phyloP scores from a whole-genome alignment of 2,329 filamentous ascomycete genomes.

The Metarhizium sp. region DNA sequence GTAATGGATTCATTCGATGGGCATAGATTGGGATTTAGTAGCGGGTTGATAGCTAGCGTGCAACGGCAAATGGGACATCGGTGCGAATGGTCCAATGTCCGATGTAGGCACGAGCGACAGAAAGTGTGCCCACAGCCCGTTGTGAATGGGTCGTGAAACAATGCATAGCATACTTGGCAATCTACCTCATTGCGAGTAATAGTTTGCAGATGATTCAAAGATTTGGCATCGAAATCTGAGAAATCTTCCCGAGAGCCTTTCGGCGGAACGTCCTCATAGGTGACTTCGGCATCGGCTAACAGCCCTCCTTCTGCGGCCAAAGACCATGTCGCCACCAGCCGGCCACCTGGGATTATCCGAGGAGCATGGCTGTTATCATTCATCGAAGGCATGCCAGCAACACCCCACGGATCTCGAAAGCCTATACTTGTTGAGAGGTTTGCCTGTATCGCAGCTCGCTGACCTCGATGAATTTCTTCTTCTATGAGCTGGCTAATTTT shows the following conservation, averaged over 20 bases:
- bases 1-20: constrained; percentile 55
- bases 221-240: constrained; percentile 11
- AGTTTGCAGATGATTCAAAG: constrained; percentile 49
- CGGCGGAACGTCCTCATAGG: constrained; percentile 29
- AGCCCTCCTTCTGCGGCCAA: constrained; percentile 55
- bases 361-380: constrained; percentile 21
- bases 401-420: constrained; percentile 26
- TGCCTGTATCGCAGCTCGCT: constrained; percentile 15
- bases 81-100: constrained; percentile 66
- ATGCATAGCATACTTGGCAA: constrained; percentile 78
- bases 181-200: constrained; percentile 63
- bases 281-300: constrained; percentile 43
- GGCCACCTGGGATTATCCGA: constrained; percentile 41
- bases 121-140: constrained; percentile 85
- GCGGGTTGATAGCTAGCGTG: constrained; percentile 41
- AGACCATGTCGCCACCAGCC: constrained; percentile 56
- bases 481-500: constrained; percentile 58
- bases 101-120: constrained; percentile 69
- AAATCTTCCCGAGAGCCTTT: constrained; percentile 18
- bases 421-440: constrained; percentile 29
- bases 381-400: constrained; percentile 31
- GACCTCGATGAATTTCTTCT: constrained; percentile 37
- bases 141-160: constrained; percentile 75
- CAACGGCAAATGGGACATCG: constrained; percentile 76
- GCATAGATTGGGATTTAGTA: constrained; percentile 28